Evolutionary conservation across 1,284 basidiomycete species (phyloP).

Genomic region (Quambalaria eucalypti): DNA sequence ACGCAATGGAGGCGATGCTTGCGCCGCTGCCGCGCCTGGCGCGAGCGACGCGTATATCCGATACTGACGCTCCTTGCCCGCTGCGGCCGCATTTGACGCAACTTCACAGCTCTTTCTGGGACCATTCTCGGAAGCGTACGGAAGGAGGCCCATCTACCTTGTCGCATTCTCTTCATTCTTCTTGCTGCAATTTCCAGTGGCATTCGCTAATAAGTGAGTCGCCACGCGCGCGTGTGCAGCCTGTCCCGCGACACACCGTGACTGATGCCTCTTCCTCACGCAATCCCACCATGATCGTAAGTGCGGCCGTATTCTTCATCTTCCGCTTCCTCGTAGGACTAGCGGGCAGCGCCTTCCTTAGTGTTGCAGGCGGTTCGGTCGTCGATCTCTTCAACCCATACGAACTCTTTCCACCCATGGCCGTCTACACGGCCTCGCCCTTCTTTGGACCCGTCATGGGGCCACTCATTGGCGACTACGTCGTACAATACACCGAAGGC

Average conservation of each 20-base stretch:
- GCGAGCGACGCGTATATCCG: no score
- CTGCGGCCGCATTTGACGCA: not conserved
- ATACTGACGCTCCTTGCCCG: no score
- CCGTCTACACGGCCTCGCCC: conserved; percentile 45
- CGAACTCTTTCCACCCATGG: not conserved
- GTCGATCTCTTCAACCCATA: conserved; percentile 2
- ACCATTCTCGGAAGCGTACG: conserved; percentile 56
- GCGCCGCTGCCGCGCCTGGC: not conserved
- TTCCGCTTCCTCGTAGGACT: conserved; percentile 63
- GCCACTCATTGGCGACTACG: conserved; percentile 4
- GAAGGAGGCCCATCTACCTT: conserved; percentile 42
- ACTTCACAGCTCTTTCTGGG: conserved; percentile 48
- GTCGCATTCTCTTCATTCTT: conserved; percentile 20
- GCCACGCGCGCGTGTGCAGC: not conserved
- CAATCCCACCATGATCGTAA: not conserved
- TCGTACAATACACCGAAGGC: conserved; percentile 19
- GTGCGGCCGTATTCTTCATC: conserved; percentile 54
- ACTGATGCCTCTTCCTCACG: not conserved
- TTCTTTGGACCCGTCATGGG: conserved; percentile 3
- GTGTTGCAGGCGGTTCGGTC: conserved; percentile 69
- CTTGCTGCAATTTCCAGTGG: conserved; percentile 58
- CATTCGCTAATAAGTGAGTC: conserved; percentile 56
- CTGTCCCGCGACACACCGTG: not conserved
- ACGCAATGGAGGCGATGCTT: not conserved
- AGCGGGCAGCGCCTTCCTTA: conserved; percentile 62